These are phyloP conservation scores for Coccomyxa subellipsoidea DNA, from an alignment of 163 green algal species.

Conservation along the genomic window DNA sequence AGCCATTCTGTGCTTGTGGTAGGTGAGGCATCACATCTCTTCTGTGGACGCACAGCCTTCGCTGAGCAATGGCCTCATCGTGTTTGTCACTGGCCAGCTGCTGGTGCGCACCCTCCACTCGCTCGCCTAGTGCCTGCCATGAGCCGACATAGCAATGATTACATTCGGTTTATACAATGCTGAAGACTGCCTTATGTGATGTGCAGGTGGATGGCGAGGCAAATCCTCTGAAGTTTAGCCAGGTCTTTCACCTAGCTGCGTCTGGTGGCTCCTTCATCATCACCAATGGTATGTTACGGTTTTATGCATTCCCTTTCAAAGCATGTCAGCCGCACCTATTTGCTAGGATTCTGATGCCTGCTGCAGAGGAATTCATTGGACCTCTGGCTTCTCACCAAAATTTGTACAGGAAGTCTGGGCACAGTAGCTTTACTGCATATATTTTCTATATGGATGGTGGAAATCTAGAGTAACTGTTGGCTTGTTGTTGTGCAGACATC, in stretches of 20 bases:
- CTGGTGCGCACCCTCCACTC: slow-evolving; percentile 35
- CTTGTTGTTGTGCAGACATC: slow-evolving; percentile 53
- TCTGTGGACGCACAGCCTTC: slow-evolving; percentile 85
- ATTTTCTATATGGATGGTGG: not conserved
- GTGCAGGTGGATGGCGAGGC: slow-evolving; percentile 76
- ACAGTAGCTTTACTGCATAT: not conserved
- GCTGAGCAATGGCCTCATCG: slow-evolving; percentile 70
- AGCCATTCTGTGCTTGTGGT: not conserved
- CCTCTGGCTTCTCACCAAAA: not conserved
- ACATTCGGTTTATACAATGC: no score
- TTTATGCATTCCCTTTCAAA: not conserved
- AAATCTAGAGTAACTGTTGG: not conserved
- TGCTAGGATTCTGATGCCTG: not conserved
- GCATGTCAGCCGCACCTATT: not conserved
- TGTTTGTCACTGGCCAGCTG: slow-evolving; percentile 86
- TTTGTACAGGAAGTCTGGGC: not conserved
- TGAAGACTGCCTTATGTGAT: no score
- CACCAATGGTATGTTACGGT: slow-evolving; percentile 67
- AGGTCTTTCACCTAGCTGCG: slow-evolving; percentile 88
- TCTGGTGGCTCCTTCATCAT: slow-evolving; percentile 71
- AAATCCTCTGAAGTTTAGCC: slow-evolving; percentile 84
- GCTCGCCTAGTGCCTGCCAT: not conserved
- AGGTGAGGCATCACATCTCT: slow-evolving; percentile 54
- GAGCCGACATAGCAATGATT: no score
- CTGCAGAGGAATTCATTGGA: not conserved